Evolutionary conservation across 1,284 basidiomycete species (phyloP), one percentile per base, ranked within the genome.

Genomic region (Heterobasidion parviporum): DNA sequence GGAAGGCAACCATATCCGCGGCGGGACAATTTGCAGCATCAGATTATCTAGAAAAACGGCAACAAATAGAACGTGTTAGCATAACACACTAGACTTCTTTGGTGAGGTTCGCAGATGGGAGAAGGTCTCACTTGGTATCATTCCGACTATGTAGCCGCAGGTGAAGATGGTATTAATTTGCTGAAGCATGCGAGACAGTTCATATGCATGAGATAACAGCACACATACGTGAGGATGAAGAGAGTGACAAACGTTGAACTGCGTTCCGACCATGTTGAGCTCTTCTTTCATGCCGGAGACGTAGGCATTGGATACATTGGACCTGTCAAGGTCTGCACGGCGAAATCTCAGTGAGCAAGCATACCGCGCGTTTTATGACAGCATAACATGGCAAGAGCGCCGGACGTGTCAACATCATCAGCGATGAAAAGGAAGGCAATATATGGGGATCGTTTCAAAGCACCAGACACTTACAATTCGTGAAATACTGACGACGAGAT

Each of bases 281-380:
- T 89, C 87, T 68, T 92, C 86, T 61, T 80, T 83, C 89, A 93
- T 90, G 3, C 89, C 90, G 4, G 86, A 89, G 15, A 92, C 87
- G 67, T 88, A 89, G 8, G 85, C 83, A 67, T 87, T 86, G 57
- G 75, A 74, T 45, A 87, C 73, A 66, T 86, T 86, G 26, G 82
- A 81, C 56, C 83, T 72, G 66, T 86, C 82, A 18, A 87, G 73
- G 67, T 87, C 83, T 85, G 56, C 32, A 26, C 26, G 4, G 26
- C 4, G 4, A 26, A 6, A 32, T 16, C 15, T 8, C 14, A 20
- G 51, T 15, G 20, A 33, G 41, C 34, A 53, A 38, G 54, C 14
- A 26, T 26, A 26, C 26, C 16, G 38, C 34, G 26, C 10, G 10
- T 16, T 9, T 15, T 14, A 16, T 16, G 35, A 51, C 9, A 35